phyloP scores from a whole-genome alignment of 1,284 basidiomycete genomes.

The Austroboletus olivaceoglutinosus region DNA sequence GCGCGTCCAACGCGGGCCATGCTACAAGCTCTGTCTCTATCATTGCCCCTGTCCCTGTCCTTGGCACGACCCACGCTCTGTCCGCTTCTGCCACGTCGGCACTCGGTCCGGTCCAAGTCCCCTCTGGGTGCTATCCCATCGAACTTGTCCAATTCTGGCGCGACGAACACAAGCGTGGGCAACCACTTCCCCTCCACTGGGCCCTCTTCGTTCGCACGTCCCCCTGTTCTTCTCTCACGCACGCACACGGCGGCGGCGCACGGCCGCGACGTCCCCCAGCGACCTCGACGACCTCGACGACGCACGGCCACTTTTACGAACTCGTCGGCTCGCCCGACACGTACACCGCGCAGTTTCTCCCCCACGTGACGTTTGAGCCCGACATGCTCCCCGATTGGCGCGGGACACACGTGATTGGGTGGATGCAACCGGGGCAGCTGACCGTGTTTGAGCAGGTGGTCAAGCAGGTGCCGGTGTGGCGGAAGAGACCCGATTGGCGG shows the following conservation, averaged over 20 bases:
- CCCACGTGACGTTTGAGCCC: conserved; percentile 1
- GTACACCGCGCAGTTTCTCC: conserved; percentile 20
- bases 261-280: neutral
- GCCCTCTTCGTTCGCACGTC: conserved; percentile 28
- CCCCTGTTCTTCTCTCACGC: neutral
- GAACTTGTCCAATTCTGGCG: conserved; percentile 33
- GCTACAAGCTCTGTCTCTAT: neutral
- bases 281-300: neutral
- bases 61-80: neutral
- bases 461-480: conserved; percentile 13
- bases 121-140: conserved; percentile 21
- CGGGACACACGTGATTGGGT: conserved; percentile 23
- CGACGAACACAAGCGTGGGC: conserved; percentile 4
- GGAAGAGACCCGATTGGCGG: conserved; percentile 20
- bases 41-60: neutral
- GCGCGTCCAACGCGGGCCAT: neutral
- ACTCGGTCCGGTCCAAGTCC: conserved; percentile 20
- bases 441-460: conserved; percentile 16
- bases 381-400: conserved; percentile 20
- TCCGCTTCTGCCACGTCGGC: neutral
- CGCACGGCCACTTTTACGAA: conserved; percentile 27
- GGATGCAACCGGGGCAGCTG: conserved; percentile 14
- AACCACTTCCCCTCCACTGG: conserved; percentile 25
- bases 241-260: too few species aligned
- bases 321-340: conserved; percentile 25